phyloP scores from a whole-genome alignment of 257 asterid species.

The Ilex asprella region DNA sequence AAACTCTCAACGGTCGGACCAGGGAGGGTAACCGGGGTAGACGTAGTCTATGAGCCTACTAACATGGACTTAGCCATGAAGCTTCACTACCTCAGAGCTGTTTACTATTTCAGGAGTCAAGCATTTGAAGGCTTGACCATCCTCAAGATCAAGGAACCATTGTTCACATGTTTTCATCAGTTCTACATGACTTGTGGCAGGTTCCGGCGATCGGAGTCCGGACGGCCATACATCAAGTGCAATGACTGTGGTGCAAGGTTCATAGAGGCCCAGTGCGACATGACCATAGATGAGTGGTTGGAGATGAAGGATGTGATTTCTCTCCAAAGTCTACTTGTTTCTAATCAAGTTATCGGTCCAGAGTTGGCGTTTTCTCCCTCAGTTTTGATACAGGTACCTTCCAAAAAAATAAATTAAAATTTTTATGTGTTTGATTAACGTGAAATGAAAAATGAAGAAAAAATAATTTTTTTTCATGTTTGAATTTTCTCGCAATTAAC shows the following conservation, averaged over 20 bases:
- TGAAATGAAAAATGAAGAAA: too few relatives aligned
- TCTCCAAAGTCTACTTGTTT: slow-evolving; percentile 35
- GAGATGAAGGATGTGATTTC: slow-evolving; percentile 24
- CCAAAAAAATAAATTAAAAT: too few relatives aligned
- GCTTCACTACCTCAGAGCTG: slow-evolving; percentile 60
- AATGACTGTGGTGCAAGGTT: slow-evolving; percentile 80
- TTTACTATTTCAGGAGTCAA: slow-evolving; percentile 47
- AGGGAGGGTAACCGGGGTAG: slow-evolving; percentile 40
- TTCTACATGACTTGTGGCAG: slow-evolving; percentile 46
- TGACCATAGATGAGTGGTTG: slow-evolving; percentile 60
- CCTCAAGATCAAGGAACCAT: slow-evolving; percentile 53
- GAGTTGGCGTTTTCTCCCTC: slow-evolving; percentile 69
- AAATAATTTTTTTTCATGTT: too few relatives aligned
- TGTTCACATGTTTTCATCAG: slow-evolving; percentile 44
- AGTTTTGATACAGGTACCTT: slow-evolving; percentile 49
- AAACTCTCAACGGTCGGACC: slow-evolving; percentile 82
- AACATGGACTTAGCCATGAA: slow-evolving; percentile 76
- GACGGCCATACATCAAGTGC: slow-evolving; percentile 74
- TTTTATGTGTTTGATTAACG: too few relatives aligned
- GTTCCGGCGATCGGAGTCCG: slow-evolving; percentile 48
- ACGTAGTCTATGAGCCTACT: slow-evolving; percentile 41
- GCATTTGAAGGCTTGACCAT: slow-evolving; percentile 49
- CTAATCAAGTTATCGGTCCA: slow-evolving; percentile 52
- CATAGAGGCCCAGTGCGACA: slow-evolving; percentile 54
- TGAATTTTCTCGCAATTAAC: too few relatives aligned